These are phyloP conservation scores for Phaeotremella skinneri DNA, from an alignment of 768 basidiomycete genomes.

Conservation along the genomic window DNA sequence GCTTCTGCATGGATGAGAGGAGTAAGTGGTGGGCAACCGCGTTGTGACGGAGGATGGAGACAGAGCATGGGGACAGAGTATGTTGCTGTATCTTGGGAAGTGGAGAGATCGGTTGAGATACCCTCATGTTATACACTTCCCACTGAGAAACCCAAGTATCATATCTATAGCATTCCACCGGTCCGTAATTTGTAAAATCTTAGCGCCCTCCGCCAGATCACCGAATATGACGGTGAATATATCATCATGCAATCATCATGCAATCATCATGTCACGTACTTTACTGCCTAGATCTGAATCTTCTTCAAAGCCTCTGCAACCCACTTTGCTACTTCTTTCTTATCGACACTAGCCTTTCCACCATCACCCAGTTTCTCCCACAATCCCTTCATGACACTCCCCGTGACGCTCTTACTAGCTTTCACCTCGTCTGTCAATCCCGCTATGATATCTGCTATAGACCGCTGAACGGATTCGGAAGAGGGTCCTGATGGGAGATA, in stretches of 20 bases:
- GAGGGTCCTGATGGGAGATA: slow-evolving; percentile 43
- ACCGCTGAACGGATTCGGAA: slow-evolving; percentile 19
- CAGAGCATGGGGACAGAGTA: no score
- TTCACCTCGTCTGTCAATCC: slow-evolving; percentile 29
- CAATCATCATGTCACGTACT: background rate
- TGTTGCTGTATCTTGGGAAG: no score
- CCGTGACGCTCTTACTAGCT: slow-evolving; percentile 37
- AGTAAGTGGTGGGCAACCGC: background rate
- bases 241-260: background rate
- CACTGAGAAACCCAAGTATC: no score
- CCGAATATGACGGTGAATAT: no score
- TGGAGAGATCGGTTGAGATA: no score
- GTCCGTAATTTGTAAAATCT: no score
- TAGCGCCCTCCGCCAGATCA: no score
- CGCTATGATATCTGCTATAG: slow-evolving; percentile 32
- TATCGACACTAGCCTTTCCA: slow-evolving; percentile 36
- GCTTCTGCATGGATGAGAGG: background rate
- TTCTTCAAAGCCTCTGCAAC: slow-evolving; percentile 46
- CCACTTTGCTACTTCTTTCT: slow-evolving; percentile 46
- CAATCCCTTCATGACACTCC: slow-evolving; percentile 40
- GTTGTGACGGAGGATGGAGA: background rate
- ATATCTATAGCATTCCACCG: no score
- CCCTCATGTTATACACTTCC: no score
- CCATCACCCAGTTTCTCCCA: slow-evolving; percentile 46
- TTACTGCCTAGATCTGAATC: background rate